phyloP scores from a whole-genome alignment of 2,329 filamentous ascomycete species.

The Trichoderma gracile region DNA sequence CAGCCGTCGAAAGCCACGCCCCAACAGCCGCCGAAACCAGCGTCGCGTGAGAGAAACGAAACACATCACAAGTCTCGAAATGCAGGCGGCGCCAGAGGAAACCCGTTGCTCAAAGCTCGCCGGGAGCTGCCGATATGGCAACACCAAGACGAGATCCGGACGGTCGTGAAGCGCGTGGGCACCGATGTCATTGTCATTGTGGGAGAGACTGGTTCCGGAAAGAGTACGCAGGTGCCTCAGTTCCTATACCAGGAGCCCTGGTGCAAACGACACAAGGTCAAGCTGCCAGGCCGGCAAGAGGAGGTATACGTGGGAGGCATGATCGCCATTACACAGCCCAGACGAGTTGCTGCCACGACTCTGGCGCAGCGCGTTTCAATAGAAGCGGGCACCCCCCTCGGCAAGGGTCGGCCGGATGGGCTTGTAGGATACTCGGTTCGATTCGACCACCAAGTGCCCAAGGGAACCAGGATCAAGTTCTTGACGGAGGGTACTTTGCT shows the following conservation, averaged over 20 bases:
- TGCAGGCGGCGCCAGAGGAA: slow-evolving; percentile 34
- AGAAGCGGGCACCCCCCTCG: slow-evolving; percentile 63
- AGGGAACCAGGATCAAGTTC: slow-evolving; percentile 85
- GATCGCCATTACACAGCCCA: slow-evolving; percentile 91
- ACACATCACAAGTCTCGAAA: slow-evolving; percentile 20
- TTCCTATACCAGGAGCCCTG: slow-evolving; percentile 78
- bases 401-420: slow-evolving; percentile 44
- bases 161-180: slow-evolving; percentile 53
- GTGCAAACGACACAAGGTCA: slow-evolving; percentile 65
- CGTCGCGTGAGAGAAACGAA: neutral
- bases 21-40: neutral
- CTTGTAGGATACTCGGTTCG: slow-evolving; percentile 89
- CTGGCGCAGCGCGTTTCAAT: slow-evolving; percentile 84
- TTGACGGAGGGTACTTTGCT: slow-evolving; percentile 95
- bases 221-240: slow-evolving; percentile 94
- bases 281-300: slow-evolving; percentile 41
- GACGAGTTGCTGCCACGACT: slow-evolving; percentile 89
- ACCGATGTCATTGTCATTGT: slow-evolving; percentile 80
- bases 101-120: slow-evolving; percentile 49
- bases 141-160: slow-evolving; percentile 68
- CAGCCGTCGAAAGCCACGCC: neutral
- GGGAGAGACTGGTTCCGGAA: slow-evolving; percentile 94
- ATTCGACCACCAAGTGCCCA: slow-evolving; percentile 85
- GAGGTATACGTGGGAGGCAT: slow-evolving; percentile 67
- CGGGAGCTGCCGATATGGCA: slow-evolving; percentile 79